Evolutionary conservation across 2,329 filamentous ascomycete species (phyloP).

Genomic region (Pseudogymnoascus sp.): DNA sequence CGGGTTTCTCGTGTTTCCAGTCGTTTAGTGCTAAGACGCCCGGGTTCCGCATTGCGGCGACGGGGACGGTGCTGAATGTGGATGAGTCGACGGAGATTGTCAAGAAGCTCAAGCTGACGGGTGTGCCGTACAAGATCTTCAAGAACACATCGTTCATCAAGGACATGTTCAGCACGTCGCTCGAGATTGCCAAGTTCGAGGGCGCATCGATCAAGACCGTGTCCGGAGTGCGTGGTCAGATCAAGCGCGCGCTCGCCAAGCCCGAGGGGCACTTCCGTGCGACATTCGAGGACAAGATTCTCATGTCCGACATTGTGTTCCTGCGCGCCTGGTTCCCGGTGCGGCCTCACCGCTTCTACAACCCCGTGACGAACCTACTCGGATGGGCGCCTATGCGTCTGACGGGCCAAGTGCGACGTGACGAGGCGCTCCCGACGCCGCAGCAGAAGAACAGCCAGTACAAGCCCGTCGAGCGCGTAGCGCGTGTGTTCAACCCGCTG

Average conservation of each 20-base stretch:
- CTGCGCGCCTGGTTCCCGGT: conserved; percentile 94
- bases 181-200: conserved; percentile 98
- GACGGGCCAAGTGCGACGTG: conserved; percentile 82
- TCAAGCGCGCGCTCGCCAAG: conserved; percentile 89
- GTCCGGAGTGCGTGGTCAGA: conserved; percentile 89
- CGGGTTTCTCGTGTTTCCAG: conserved; percentile 90
- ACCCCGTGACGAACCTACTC: conserved; percentile 86
- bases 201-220: conserved; percentile 93
- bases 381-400: conserved; percentile 90
- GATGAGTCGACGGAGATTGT: conserved; percentile 96
- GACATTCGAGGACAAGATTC: conserved; percentile 96
- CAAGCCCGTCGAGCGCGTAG: conserved; percentile 56
- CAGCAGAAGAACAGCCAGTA: conserved; percentile 80
- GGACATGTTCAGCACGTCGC: conserved; percentile 89
- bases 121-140: conserved; percentile 93
- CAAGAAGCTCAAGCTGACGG: conserved; percentile 97
- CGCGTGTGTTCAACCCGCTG: conserved; percentile 68
- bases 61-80: conserved; percentile 85
- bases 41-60: conserved; percentile 90
- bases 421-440: conserved; percentile 66
- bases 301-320: conserved; percentile 95
- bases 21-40: conserved; percentile 76
- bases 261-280: conserved; percentile 94
- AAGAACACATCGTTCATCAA: conserved; percentile 99
- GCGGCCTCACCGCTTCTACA: conserved; percentile 93